Evolutionary conservation across 306 rosid genomes (phyloP), one percentile per base, ranked within the genome.

Genomic region (Lathyrus aphaca): DNA sequence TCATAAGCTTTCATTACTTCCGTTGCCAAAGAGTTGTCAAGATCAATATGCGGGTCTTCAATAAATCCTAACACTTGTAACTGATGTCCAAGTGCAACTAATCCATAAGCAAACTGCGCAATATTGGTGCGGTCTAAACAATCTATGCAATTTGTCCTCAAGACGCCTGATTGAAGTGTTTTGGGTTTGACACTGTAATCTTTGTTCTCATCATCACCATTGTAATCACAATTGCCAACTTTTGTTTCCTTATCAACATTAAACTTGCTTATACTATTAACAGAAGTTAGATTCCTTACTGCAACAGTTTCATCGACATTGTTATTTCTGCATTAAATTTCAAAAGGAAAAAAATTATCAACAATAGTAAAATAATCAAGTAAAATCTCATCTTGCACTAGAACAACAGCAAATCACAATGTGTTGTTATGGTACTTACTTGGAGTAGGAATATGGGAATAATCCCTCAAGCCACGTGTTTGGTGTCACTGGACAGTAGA

Each of bases 81-180:
- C 77, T 95, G 99, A 23, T 77, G 77, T 66, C 90, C 99, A 10
- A 95, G 89, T 39, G 91, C 92, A 80, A 79, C 88, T 45, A 91
- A 81, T 60, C 99, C 99, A 74, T 77, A 95, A 50, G 91, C 87
- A 84, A 80, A 95, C 66, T 95, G 99, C 3, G 99, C 99, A 68
- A 95, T 97, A 64, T 95, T 95, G 49, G 99, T 95, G 71, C 99
- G 97, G 71, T 95, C 99, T 74, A 95, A 80, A 74, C 99, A 95
- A 79, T 95, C 99, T 48, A 95, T 95, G 74, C 99, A 95, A 63
- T 95, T 95, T 82, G 97, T 95, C 84, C 99, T 82, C 68, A 95
- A 68, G 69, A 95, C 97, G 49, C 99, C 99, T 14, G 77, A 74
- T 72, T 95, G 99, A 86, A 80, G 70, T 80, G 70, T 80, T 67